Evolutionary conservation across 768 basidiomycete genomes (phyloP).

Genomic region (Coprinopsis marcescibilis): DNA sequence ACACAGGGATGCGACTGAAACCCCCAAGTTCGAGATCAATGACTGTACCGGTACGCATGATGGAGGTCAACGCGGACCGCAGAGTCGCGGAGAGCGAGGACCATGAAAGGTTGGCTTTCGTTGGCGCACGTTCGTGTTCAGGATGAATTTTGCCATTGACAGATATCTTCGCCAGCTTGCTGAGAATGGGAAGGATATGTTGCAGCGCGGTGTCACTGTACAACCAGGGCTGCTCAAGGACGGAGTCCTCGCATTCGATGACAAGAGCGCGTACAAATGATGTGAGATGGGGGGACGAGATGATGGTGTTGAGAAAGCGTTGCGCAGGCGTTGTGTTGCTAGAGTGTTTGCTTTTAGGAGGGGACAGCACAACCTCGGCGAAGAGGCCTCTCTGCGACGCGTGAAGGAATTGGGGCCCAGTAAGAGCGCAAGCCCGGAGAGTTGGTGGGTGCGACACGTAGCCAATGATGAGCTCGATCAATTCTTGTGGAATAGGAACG

Average conservation of each 20-base stretch:
- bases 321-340: constrained; percentile 8
- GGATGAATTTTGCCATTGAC: constrained; percentile 9
- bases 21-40: constrained; percentile 11
- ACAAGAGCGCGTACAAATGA: constrained; percentile 7
- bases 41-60: constrained; percentile 10
- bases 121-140: constrained; percentile 2
- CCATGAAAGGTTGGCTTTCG: constrained; percentile 13
- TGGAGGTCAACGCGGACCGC: constrained; percentile 6
- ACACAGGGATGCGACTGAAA: constrained; percentile 10
- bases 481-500: constrained; percentile 6
- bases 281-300: constrained; percentile 9
- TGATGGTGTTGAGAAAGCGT: constrained; percentile 6
- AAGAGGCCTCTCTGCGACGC: constrained; percentile 9
- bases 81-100: constrained; percentile 9
- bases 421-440: constrained; percentile 4
- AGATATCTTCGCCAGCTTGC: constrained; percentile 5
- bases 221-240: constrained; percentile 10
- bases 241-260: constrained; percentile 11
- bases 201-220: constrained; percentile 11
- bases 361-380: constrained; percentile 7
- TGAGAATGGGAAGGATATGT: constrained; percentile 8
- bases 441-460: constrained; percentile 5
- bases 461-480: constrained; percentile 8
- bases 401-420: constrained; percentile 2
- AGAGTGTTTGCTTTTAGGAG: constrained; percentile 5